Evolutionary conservation across 176 grass and related monocot species (phyloP).

Genomic region (Secale cereale): DNA sequence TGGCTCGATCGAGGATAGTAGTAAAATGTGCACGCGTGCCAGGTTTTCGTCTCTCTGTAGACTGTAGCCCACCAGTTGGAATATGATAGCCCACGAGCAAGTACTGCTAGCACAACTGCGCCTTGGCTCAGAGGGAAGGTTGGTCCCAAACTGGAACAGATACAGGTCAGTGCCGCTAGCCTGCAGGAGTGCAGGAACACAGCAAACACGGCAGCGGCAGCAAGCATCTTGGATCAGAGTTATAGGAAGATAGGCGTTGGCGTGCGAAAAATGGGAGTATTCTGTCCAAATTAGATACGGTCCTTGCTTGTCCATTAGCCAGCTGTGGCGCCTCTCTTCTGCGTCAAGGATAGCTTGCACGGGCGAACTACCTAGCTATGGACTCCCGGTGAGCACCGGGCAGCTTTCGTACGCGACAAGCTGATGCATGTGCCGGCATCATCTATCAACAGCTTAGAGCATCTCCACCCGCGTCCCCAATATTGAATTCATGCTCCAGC

Average conservation of each 20-base stretch:
- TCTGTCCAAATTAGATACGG: slow-evolving; percentile 6
- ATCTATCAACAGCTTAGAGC: background rate
- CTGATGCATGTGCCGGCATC: background rate
- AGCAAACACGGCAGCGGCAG: background rate
- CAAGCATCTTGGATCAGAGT: slow-evolving; percentile 13
- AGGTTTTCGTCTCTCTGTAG: background rate
- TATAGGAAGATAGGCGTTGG: background rate
- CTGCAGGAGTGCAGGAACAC: background rate
- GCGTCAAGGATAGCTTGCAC: background rate
- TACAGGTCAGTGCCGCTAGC: background rate
- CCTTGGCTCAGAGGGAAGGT: background rate
- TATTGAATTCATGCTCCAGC: no score
- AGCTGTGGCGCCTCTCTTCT: background rate
- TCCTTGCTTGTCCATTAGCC: slow-evolving; percentile 17
- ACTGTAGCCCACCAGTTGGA: background rate
- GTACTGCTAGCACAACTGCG: background rate
- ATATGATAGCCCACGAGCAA: background rate
- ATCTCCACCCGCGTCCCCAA: no score
- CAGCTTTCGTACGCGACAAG: slow-evolving; percentile 19
- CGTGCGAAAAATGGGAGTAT: slow-evolving; percentile 9
- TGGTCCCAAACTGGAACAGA: background rate
- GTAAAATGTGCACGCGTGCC: background rate
- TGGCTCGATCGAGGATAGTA: background rate
- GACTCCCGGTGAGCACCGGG: background rate
- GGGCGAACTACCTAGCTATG: background rate